Evolutionary conservation across 805 yeast species (phyloP), one percentile per base, ranked within the genome.

Genomic region (Metschnikowia proteae): DNA sequence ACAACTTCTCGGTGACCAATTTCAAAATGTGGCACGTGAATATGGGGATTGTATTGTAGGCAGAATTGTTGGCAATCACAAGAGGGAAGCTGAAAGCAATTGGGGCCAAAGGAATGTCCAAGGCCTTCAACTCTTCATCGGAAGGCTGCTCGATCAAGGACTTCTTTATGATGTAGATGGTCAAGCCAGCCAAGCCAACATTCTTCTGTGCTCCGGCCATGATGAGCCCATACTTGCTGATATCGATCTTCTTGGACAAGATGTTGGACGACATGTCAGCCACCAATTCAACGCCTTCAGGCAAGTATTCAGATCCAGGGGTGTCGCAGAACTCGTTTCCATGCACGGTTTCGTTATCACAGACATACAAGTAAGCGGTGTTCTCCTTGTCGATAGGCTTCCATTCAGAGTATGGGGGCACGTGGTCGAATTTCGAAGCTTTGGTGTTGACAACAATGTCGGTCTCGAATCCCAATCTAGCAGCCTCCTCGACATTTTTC

Each of bases 131-230:
- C 56, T 82, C 83, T 1, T 73, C 84, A 54, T 82, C 87, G 2
- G 81, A 57, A 3, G 89, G 82, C 55, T 81, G 81, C 27, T 82
- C 86, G 27, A 94, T 70, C 47, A 94, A 76, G 1, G 83, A 63
- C 66, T 90, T 92, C 69, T 88, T 89, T 68, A 91, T 84, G 60
- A 94, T 92, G 67, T 90, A 92, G 53, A 94, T 77, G 11, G 97
- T 86, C 55, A 94, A 80, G 34, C 99, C 99, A 7, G 99, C 97
- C 62, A 94, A 74, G 47, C 99, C 99, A 63, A 94, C 89, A 67
- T 94, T 94, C 71, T 94, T 94, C 71, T 94, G 99, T 27, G 98
- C 99, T 54, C 99, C 99, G 17, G 97, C 99, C 81, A 91, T 83
- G 53, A 94, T 84, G 27, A 90, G 73, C 45, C 97, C 98, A 63